These are phyloP conservation scores for Alternaria gansuensis DNA, from an alignment of 2,329 filamentous ascomycete species.

Conservation along the genomic window DNA sequence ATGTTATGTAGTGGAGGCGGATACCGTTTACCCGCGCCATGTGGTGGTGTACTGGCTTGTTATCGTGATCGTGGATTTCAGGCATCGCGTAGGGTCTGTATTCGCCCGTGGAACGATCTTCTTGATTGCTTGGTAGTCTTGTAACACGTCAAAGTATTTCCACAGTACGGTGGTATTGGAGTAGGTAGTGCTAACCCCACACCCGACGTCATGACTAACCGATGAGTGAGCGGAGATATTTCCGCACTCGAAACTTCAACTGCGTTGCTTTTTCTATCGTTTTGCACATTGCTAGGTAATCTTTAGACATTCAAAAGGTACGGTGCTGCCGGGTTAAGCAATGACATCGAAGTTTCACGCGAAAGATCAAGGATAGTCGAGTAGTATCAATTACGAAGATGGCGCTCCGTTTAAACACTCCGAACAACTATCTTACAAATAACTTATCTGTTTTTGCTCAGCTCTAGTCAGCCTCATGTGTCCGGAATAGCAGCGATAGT, in stretches of 20 bases:
- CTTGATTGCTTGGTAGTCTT: neutral
- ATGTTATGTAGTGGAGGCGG: conserved; percentile 34
- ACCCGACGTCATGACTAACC: conserved; percentile 4
- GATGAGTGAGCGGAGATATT: neutral
- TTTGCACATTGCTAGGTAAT: neutral
- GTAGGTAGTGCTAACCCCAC: conserved; percentile 1
- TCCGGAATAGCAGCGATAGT: conserved; percentile 46
- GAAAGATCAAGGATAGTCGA: neutral
- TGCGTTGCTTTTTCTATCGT: neutral
- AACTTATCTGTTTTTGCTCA: neutral
- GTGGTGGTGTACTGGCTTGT: conserved; percentile 25
- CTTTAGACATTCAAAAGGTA: neutral
- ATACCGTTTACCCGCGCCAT: conserved; percentile 36
- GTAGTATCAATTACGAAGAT: neutral
- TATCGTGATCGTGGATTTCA: conserved; percentile 31
- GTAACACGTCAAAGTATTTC: neutral
- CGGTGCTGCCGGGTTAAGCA: rapidly evolving
- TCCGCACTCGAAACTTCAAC: neutral
- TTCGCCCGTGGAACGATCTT: rapidly evolving
- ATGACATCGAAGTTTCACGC: neutral
- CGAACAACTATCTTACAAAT: neutral
- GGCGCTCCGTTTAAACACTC: neutral
- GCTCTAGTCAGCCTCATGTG: conserved; percentile 8
- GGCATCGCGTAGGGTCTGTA: conserved; percentile 22
- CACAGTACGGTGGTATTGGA: neutral